Evolutionary conservation across 2,329 filamentous ascomycete genomes (phyloP).

Genomic region (Aspergillus luchuensis): DNA sequence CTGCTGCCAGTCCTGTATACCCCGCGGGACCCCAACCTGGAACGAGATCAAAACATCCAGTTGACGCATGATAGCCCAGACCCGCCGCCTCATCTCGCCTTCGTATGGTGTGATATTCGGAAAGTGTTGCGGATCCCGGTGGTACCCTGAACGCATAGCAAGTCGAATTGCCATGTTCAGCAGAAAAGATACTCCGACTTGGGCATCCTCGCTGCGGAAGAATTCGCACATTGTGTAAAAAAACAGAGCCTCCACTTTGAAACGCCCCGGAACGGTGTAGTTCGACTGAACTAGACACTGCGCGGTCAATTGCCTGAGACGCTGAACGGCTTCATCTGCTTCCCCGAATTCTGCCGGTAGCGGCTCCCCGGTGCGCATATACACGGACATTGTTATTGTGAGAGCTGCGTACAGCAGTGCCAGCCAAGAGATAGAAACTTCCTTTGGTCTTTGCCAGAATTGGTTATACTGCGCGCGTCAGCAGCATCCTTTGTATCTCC

Average conservation of each 20-base stretch:
- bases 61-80: conserved; percentile 50
- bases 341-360: conserved; percentile 23
- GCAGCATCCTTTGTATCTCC: background rate
- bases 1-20: conserved; percentile 61
- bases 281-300: conserved; percentile 38
- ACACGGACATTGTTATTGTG: conserved; percentile 30
- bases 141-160: conserved; percentile 65
- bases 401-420: conserved; percentile 34
- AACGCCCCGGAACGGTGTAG: conserved; percentile 34
- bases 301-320: conserved; percentile 51
- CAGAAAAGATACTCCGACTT: conserved; percentile 58
- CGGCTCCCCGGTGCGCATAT: conserved; percentile 28
- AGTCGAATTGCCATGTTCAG: conserved; percentile 58
- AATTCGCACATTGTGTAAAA: conserved; percentile 35
- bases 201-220: conserved; percentile 33
- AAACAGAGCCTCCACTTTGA: conserved; percentile 37
- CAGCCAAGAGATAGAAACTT: conserved; percentile 35
- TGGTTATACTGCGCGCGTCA: conserved; percentile 29
- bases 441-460: conserved; percentile 34
- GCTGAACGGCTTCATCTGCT: conserved; percentile 36
- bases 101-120: conserved; percentile 57
- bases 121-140: conserved; percentile 59
- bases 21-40: conserved; percentile 65
- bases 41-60: conserved; percentile 64
- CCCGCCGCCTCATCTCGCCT: conserved; percentile 55